Conservation (phyloP, 2,329 filamentous ascomycete species). For the Ascosphaera acerosa region DNA sequence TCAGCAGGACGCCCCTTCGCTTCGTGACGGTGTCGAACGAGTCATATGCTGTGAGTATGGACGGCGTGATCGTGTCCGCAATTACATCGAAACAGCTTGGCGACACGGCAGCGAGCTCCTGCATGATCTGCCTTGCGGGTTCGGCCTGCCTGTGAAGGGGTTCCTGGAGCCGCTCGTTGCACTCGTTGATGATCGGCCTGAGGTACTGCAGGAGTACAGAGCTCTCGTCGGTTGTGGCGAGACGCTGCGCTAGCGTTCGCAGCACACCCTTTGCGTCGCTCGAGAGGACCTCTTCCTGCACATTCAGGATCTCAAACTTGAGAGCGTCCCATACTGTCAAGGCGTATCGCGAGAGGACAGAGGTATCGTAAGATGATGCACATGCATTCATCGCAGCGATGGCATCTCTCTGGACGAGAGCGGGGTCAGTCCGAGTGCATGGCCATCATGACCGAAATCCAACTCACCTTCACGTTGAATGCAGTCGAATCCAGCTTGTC, state of each 20-base stretch:
- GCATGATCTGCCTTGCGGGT: constrained; percentile 34
- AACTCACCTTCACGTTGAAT: constrained; percentile 34
- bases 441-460: background rate
- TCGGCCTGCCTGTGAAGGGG: constrained; percentile 43
- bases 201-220: constrained; percentile 28
- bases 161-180: constrained; percentile 40
- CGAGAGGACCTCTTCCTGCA: constrained; percentile 39
- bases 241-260: constrained; percentile 27
- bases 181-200: constrained; percentile 37
- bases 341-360: constrained; percentile 35
- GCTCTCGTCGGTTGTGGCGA: constrained; percentile 23
- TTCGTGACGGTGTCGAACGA: constrained; percentile 36
- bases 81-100: constrained; percentile 28
- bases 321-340: constrained; percentile 41
- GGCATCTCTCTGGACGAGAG: constrained; percentile 28
- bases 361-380: constrained; percentile 30
- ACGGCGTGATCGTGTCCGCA: constrained; percentile 29
- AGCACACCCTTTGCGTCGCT: constrained; percentile 31
- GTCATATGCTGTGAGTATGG: constrained; percentile 33
- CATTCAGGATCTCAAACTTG: constrained; percentile 43
- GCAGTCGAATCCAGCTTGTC: constrained; percentile 46
- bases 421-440: constrained; percentile 6
- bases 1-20: constrained; percentile 35
- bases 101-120: constrained; percentile 29
- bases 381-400: constrained; percentile 36